Conservation (phyloP, 2,329 filamentous ascomycete species). For the Amauroascus niger region DNA sequence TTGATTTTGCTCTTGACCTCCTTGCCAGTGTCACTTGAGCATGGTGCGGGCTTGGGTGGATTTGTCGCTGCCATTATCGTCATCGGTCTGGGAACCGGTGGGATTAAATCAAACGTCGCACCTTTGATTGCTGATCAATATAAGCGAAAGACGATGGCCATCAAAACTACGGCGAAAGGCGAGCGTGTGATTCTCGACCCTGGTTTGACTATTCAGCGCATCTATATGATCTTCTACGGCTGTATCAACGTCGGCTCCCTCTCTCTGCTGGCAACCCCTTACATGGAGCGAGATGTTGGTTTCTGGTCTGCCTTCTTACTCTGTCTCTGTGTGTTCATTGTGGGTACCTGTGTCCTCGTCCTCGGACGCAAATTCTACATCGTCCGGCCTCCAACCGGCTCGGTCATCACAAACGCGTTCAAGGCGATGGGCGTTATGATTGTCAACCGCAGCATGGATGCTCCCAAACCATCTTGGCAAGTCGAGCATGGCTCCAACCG, state of each 20-base stretch:
- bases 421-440: slow-evolving; percentile 49
- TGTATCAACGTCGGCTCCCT: slow-evolving; percentile 66
- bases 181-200: slow-evolving; percentile 57
- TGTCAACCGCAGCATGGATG: slow-evolving; percentile 47
- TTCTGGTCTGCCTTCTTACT: slow-evolving; percentile 59
- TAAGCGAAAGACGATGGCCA: slow-evolving; percentile 45
- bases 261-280: slow-evolving; percentile 56
- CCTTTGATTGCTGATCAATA: slow-evolving; percentile 58
- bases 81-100: slow-evolving; percentile 56
- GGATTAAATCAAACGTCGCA: slow-evolving; percentile 58
- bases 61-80: slow-evolving; percentile 50
- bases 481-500: slow-evolving; percentile 40
- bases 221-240: slow-evolving; percentile 67
- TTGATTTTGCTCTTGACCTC: slow-evolving; percentile 48
- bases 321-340: slow-evolving; percentile 53
- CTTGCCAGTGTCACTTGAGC: slow-evolving; percentile 42
- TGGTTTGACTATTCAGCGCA: slow-evolving; percentile 54
- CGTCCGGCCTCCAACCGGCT: slow-evolving; percentile 48
- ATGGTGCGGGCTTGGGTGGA: slow-evolving; percentile 45
- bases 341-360: slow-evolving; percentile 49
- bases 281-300: slow-evolving; percentile 56
- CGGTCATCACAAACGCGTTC: slow-evolving; percentile 57
- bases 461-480: slow-evolving; percentile 58
- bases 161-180: slow-evolving; percentile 36
- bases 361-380: slow-evolving; percentile 39